Conservation (phyloP, 768 basidiomycete genomes). For the Lentinula boryana region DNA sequence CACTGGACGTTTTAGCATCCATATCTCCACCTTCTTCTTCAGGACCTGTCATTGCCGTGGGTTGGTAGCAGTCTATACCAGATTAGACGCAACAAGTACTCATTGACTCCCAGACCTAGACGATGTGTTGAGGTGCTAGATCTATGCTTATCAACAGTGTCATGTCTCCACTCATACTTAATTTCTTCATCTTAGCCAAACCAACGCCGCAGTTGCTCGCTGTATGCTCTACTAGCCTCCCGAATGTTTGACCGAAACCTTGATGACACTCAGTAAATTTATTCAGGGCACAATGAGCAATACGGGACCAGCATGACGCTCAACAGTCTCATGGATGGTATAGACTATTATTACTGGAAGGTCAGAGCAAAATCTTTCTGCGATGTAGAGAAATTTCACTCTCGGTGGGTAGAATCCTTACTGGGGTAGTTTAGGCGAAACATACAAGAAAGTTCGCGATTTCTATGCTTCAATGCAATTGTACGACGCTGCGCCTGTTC, state of each 20-base stretch:
- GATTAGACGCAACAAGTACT: background rate
- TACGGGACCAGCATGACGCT: slow-evolving; percentile 53
- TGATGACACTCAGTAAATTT: background rate
- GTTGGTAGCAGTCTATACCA: background rate
- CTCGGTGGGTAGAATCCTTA: slow-evolving; percentile 34
- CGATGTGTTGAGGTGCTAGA: slow-evolving; percentile 43
- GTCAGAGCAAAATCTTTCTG: slow-evolving; percentile 20
- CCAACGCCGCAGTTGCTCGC: slow-evolving; percentile 49
- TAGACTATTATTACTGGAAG: slow-evolving; percentile 78
- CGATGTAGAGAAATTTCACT: background rate
- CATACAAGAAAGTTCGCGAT: slow-evolving; percentile 49
- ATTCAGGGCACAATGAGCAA: slow-evolving; percentile 58
- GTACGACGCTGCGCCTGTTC: slow-evolving; percentile 42
- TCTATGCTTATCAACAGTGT: background rate
- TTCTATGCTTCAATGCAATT: slow-evolving; percentile 53
- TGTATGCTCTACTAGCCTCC: slow-evolving; percentile 34
- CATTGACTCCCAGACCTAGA: slow-evolving; percentile 45
- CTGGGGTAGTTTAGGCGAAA: slow-evolving; percentile 59
- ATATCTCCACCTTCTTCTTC: slow-evolving; percentile 17
- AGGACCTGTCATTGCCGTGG: slow-evolving; percentile 41
- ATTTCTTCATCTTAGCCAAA: slow-evolving; percentile 27
- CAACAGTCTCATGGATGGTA: slow-evolving; percentile 5
- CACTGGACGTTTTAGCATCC: slow-evolving; percentile 18
- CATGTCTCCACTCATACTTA: background rate
- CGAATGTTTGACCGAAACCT: background rate